Base-by-base conservation (phyloP, 768 basidiomycete species). In the Tulasnella sp. region DNA sequence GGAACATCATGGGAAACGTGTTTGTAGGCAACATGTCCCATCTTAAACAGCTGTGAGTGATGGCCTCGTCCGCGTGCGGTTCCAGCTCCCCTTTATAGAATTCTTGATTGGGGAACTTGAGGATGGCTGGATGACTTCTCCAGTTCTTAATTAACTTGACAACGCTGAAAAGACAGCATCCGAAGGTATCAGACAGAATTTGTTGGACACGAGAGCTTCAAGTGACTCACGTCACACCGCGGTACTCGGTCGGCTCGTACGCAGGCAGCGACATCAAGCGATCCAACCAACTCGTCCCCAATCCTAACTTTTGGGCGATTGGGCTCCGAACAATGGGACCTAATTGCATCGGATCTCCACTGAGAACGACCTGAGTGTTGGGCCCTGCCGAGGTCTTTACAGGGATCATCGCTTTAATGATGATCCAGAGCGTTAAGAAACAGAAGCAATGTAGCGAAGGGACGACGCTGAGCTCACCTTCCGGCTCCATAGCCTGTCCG, bases 71-170 rank as follows among this genome's bases (percentile, higher is more conserved):
- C 1, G 67, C 74, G 44, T 62, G 60, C 0, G 69, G 64, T 24
- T 68, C 64, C 19, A 75, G 69, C 10, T 70, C 71, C 41, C 65
- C 65, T 7, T 65, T 63, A 63, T 76, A 76, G 62, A 76, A 72
- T 50, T 65, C 60, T n/a, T 74, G 67, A 62, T 84, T 84, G 1
- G 82, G 75, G 68, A 78, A 83, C 2, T 71, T 59, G 19, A 84
- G 68, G 46, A 85, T 83, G 7, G 72, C 71, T 2, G 70, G 68
- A 62, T 83, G 81, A 2, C 78, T 81, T 10, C 81, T 66, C 71
- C 77, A 82, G 67, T 82, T 80, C 67, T 79, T 79, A 38, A 79
- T 65, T 9, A 83, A 71, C 65, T 81, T 80, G n/a, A 79, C 78
- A 62, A 80, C 74, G 4, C 80, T 82, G 53, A 15, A 12, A 60